Conservation (phyloP, 2,329 filamentous ascomycete species). For the Sporothrix sp. region DNA sequence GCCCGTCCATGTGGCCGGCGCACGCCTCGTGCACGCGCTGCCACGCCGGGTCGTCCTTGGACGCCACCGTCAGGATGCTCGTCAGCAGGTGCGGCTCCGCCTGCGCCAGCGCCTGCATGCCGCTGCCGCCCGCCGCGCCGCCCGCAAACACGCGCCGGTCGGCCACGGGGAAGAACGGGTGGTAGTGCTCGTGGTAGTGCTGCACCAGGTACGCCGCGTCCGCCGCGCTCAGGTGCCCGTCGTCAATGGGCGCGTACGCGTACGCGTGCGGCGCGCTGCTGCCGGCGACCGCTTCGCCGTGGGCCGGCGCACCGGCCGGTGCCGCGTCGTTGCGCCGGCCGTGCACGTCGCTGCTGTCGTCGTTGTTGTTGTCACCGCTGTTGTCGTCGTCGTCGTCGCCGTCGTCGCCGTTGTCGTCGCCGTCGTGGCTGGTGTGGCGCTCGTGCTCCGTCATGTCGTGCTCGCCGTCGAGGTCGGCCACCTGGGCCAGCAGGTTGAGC, state of each 20-base stretch:
- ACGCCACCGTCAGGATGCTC: slow-evolving; percentile 59
- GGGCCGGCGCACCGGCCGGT: no score
- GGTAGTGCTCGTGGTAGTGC: slow-evolving; percentile 52
- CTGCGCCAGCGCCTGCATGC: slow-evolving; percentile 42
- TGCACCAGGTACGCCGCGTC: slow-evolving; percentile 21
- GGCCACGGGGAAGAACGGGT: slow-evolving; percentile 61
- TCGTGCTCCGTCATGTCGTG: no score
- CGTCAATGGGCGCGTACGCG: slow-evolving; percentile 28
- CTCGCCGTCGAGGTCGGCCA: slow-evolving; percentile 28
- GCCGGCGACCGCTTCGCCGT: no score
- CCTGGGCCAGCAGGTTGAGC: slow-evolving; percentile 31
- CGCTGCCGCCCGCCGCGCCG: no score
- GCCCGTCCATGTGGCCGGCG: slow-evolving; percentile 58
- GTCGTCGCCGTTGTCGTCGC: neutral
- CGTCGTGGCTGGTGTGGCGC: neutral
- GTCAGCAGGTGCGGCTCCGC: slow-evolving; percentile 59
- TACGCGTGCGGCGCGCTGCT: no score
- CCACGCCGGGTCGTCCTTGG: slow-evolving; percentile 58
- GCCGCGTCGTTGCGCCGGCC: no score
- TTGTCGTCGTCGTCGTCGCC: no score
- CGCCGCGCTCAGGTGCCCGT: slow-evolving; percentile 23
- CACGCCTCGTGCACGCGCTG: slow-evolving; percentile 55
- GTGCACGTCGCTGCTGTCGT: neutral
- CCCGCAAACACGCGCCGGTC: slow-evolving; percentile 50
- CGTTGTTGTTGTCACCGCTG: neutral